phyloP scores from a whole-genome alignment of 192 early-diverging fungal genomes.

The Allomyces macrogynus region DNA sequence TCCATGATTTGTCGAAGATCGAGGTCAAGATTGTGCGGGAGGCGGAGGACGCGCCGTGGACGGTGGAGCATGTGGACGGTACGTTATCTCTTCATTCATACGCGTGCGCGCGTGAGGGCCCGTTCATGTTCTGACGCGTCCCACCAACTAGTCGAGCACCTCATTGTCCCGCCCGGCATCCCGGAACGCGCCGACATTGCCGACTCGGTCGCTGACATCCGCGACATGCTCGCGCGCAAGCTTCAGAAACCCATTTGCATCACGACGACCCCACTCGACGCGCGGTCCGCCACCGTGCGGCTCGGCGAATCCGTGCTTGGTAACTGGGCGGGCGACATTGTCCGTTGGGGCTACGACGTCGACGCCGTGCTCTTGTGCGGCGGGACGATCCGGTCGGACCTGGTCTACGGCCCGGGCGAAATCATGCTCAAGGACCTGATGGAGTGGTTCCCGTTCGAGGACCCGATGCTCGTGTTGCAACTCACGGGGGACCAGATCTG shows the following conservation, averaged over 20 bases:
- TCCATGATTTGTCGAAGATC: background rate
- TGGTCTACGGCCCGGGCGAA: constrained; percentile 23
- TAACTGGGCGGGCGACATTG: constrained; percentile 37
- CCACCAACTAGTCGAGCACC: background rate
- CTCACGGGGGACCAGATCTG: constrained; percentile 39
- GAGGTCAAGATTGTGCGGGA: too few species aligned
- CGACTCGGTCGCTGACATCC: constrained; percentile 21
- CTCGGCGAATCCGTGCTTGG: constrained; percentile 39
- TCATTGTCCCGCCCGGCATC: constrained; percentile 16
- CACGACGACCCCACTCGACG: constrained; percentile 28
- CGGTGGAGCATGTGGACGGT: too few species aligned
- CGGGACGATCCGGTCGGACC: constrained; percentile 42
- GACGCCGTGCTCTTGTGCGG: constrained; percentile 30
- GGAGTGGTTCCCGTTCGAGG: constrained; percentile 47
- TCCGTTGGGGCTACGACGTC: constrained; percentile 30
- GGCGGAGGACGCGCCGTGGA: too few species aligned
- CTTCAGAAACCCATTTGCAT: constrained; percentile 31
- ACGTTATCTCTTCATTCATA: too few species aligned
- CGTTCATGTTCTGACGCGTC: too few species aligned
- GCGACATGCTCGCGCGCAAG: constrained; percentile 20
- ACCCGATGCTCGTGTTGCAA: constrained; percentile 38
- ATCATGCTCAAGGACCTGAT: constrained; percentile 40
- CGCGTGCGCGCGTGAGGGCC: too few species aligned
- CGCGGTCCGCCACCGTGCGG: constrained; percentile 30
- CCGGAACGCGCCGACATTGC: constrained; percentile 18